Conservation (phyloP, 768 basidiomycete genomes). For the Kwoniella newhampshirensis region DNA sequence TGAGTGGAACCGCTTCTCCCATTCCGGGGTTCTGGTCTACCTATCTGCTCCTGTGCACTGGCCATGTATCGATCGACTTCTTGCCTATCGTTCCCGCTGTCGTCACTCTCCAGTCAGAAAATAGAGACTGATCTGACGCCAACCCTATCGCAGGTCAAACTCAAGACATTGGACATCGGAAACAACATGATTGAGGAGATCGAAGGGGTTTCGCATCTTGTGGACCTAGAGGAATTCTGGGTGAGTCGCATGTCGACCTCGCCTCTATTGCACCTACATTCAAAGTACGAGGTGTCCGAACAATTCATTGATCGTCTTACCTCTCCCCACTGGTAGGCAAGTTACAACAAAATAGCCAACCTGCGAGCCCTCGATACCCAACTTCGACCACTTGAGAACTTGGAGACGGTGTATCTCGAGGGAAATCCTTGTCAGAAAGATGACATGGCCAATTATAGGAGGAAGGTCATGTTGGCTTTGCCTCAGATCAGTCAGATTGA, state of each 20-base stretch:
- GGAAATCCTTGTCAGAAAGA: conserved; percentile 84
- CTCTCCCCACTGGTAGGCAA: too few species aligned
- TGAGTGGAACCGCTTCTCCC: conserved; percentile 54
- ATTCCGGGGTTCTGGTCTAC: too few species aligned
- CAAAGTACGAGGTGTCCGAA: neutral
- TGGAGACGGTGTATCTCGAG: conserved; percentile 92
- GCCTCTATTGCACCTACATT: neutral
- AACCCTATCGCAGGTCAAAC: conserved; percentile 57
- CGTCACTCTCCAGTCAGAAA: too few species aligned
- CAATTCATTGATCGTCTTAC: neutral
- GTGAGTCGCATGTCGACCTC: conserved; percentile 58
- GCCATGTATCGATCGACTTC: too few species aligned
- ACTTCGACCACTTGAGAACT: conserved; percentile 61
- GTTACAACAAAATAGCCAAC: conserved; percentile 77
- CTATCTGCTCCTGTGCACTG: too few species aligned
- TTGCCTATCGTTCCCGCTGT: too few species aligned
- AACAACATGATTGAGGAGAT: conserved; percentile 76
- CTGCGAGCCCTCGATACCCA: conserved; percentile 68
- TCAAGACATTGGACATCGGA: conserved; percentile 83
- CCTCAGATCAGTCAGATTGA: conserved; percentile 92
- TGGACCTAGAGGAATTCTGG: conserved; percentile 87
- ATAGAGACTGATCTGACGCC: too few species aligned
- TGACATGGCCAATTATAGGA: conserved; percentile 74
- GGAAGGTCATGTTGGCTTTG: conserved; percentile 83
- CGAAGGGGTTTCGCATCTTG: conserved; percentile 78